Base-by-base conservation (phyloP, 495 filamentous ascomycete species). In the Aspergillus mulundensis region DNA sequence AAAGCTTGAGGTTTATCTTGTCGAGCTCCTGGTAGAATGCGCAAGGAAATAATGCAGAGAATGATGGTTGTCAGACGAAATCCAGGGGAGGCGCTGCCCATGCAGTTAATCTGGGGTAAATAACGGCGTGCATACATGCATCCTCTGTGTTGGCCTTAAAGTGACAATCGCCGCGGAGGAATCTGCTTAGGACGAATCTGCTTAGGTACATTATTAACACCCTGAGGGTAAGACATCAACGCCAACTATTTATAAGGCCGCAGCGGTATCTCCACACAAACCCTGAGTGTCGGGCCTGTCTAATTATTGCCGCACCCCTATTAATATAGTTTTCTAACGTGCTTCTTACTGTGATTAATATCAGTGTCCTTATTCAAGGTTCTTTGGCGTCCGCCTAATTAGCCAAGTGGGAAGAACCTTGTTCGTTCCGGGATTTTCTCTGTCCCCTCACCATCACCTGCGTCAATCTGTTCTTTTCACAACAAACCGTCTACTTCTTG, bases 281-380 rank as follows among this genome's bases (percentile, higher is more conserved):
- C 38, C 38, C 38, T 40, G 38, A 12, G 4, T 16, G n/a, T 40
- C n/a, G 38, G 12, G n/a, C 15, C 12, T 40, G 24, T 16, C 38
- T n/a, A 41, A 56, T 49, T 56, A 56, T 56, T 56, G 54, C 54
- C 54, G 50, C 54, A 44, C 38, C 54, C 54, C 54, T 15, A 36
- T 15, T 36, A 36, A 10, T 36, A 15, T 15, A 14, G 32, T 36
- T 8, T 8, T 8, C 32, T 30, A 10, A 15, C 5, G 32, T 2
- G 8, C 12, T 36, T 36, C 12, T 36, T 7, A 15, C 11, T 36
- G 8, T 40, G 18, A 16, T 40, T 16, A 40, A 16, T 40, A 40
- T 16, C 38, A 15, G 5, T 40, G 21, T 51, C 25, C 19, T 44
- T 24, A 23, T 23, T 34, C 12, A 20, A 40, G n/a, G 7, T 42